Conservation (phyloP, 2,329 filamentous ascomycete genomes). For the Byssothecium circinans region DNA sequence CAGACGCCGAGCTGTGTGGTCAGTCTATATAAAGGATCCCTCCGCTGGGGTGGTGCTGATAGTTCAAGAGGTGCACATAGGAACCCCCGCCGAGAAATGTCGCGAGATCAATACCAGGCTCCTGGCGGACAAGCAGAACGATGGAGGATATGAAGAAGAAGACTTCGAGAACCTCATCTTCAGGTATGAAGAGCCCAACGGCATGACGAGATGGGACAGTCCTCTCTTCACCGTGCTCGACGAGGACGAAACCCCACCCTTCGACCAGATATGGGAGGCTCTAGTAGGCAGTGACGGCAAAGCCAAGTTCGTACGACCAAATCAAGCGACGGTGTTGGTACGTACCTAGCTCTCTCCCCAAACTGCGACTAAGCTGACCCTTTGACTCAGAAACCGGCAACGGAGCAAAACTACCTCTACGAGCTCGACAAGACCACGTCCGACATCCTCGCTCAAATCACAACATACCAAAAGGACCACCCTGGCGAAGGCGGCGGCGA, state of each 20-base stretch:
- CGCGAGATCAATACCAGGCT: constrained; percentile 62
- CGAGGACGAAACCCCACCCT: constrained; percentile 70
- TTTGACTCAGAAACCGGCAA: constrained; percentile 57
- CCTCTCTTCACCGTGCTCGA: constrained; percentile 78
- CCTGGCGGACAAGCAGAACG: constrained; percentile 45
- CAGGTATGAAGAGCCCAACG: constrained; percentile 82
- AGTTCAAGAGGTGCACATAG: constrained; percentile 57
- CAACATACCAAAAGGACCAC: constrained; percentile 69
- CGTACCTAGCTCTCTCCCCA: constrained; percentile 8
- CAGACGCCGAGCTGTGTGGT: constrained; percentile 75
- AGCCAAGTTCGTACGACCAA: constrained; percentile 69
- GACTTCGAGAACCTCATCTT: constrained; percentile 81
- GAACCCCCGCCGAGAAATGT: constrained; percentile 59
- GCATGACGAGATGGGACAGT: constrained; percentile 82
- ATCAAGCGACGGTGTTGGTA: constrained; percentile 71
- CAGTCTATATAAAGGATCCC: constrained; percentile 25
- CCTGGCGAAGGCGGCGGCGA: constrained; percentile 62
- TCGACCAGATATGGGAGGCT: constrained; percentile 73
- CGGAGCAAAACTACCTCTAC: constrained; percentile 72
- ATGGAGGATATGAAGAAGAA: constrained; percentile 56
- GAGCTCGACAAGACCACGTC: constrained; percentile 78
- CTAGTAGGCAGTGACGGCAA: constrained; percentile 63
- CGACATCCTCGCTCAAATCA: constrained; percentile 69
- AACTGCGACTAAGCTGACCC: background rate
- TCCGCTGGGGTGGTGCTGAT: constrained; percentile 27